Evolutionary conservation across 495 filamentous ascomycete genomes (phyloP).

Genomic region (Lasiosphaeria miniovina): DNA sequence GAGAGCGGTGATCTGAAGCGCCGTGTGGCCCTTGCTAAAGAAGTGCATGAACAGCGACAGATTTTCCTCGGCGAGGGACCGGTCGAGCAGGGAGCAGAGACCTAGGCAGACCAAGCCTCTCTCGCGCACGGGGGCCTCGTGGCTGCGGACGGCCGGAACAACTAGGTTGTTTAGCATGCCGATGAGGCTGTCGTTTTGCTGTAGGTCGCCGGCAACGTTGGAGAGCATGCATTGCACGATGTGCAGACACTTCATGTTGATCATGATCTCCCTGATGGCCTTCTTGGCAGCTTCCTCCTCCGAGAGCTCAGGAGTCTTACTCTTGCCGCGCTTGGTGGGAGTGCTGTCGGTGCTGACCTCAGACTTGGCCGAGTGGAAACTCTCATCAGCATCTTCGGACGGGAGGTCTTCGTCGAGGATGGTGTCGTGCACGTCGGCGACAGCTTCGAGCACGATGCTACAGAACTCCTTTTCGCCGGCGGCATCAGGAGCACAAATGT

Average conservation of each 20-base stretch:
- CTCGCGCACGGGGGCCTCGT: conserved; percentile 90
- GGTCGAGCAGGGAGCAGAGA: conserved; percentile 85
- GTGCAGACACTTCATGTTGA: conserved; percentile 97
- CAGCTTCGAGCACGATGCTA: conserved; percentile 84
- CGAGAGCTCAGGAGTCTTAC: conserved; percentile 50
- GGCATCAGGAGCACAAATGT: conserved; percentile 70
- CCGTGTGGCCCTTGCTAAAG: conserved; percentile 87
- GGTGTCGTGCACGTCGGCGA: conserved; percentile 93
- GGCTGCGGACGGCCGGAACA: conserved; percentile 87
- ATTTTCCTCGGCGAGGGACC: conserved; percentile 88
- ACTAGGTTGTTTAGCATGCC: conserved; percentile 96
- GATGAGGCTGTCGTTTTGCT: conserved; percentile 81
- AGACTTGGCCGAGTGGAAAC: conserved; percentile 86
- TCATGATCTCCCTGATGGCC: conserved; percentile 82
- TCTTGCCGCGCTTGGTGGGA: conserved; percentile 48
- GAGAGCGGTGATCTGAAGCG: conserved; percentile 81
- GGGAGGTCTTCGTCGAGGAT: conserved; percentile 58
- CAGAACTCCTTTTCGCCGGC: conserved; percentile 91
- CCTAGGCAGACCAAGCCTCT: conserved; percentile 85
- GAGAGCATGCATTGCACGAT: conserved; percentile 97
- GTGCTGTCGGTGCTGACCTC: conserved; percentile 68
- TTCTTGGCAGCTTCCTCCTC: conserved; percentile 78
- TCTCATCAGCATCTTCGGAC: conserved; percentile 66
- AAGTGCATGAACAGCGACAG: conserved; percentile 93
- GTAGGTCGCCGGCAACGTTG: conserved; percentile 79